These are phyloP conservation scores for Kwoniella europaea DNA, from an alignment of 768 basidiomycete species.

Conservation along the genomic window DNA sequence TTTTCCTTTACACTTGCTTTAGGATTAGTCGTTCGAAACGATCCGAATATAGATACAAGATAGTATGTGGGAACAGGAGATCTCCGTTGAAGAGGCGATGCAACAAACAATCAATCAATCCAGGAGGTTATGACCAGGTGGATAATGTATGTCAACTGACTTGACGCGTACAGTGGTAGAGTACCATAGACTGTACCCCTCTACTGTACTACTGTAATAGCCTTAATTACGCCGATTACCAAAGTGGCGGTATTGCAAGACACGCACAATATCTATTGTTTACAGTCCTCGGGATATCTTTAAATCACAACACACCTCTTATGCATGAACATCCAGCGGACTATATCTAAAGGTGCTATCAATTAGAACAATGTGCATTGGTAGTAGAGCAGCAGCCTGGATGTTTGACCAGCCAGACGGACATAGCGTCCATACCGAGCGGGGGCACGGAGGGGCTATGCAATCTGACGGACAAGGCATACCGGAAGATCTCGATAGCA, in stretches of 20 bases:
- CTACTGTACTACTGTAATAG: background rate
- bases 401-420: too few species aligned
- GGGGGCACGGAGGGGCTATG: too few species aligned
- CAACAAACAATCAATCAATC: background rate
- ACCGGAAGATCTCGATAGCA: too few species aligned
- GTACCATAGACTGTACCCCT: background rate
- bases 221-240: slow-evolving; percentile 11
- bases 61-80: background rate
- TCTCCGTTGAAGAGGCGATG: background rate
- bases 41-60: background rate
- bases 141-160: too few species aligned
- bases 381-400: too few species aligned
- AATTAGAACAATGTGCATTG: too few species aligned
- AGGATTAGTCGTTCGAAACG: background rate
- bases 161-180: background rate
- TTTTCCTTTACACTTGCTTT: background rate
- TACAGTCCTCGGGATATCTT: too few species aligned
- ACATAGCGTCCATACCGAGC: too few species aligned
- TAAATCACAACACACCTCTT: background rate
- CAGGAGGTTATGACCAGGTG: too few species aligned
- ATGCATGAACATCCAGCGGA: background rate
- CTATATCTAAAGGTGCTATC: too few species aligned
- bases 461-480: too few species aligned
- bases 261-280: too few species aligned
- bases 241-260: background rate